Evolutionary conservation across 2,329 filamentous ascomycete species (phyloP).

Genomic region (Claviceps humidiphila): DNA sequence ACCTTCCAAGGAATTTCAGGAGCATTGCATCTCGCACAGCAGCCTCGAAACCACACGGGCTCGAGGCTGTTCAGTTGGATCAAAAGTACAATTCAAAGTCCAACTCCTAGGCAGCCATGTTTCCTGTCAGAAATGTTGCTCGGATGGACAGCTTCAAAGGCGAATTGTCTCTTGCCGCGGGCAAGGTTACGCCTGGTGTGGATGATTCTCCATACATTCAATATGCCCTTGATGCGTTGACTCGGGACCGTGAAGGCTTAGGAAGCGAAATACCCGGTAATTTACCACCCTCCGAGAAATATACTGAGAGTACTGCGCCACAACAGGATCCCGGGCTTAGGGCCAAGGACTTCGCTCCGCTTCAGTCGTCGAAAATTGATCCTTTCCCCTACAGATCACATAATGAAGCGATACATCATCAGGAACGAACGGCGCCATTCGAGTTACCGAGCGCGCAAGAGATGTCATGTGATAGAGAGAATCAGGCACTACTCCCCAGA

Average conservation of each 20-base stretch:
- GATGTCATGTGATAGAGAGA: background rate
- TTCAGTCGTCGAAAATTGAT: background rate
- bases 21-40: slow-evolving; percentile 11
- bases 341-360: slow-evolving; percentile 1
- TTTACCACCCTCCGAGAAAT: slow-evolving; percentile 23
- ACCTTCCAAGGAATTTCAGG: slow-evolving; percentile 17
- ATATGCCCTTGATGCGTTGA: slow-evolving; percentile 80
- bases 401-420: background rate
- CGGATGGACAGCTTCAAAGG: slow-evolving; percentile 34
- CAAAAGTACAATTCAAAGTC: slow-evolving; percentile 21
- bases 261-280: slow-evolving; percentile 33
- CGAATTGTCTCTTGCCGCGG: slow-evolving; percentile 34
- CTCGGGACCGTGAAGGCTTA: slow-evolving; percentile 53
- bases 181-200: slow-evolving; percentile 56
- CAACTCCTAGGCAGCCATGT: slow-evolving; percentile 26
- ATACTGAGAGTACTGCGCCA: slow-evolving; percentile 17
- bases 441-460: background rate
- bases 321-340: background rate
- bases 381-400: background rate
- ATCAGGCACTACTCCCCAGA: slow-evolving; percentile 4
- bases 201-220: slow-evolving; percentile 82
- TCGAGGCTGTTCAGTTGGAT: background rate
- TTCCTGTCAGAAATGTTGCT: slow-evolving; percentile 19
- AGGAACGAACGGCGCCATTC: background rate
- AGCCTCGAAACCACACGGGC: background rate